Evolutionary conservation across 2,329 filamentous ascomycete species (phyloP), one percentile per base, ranked within the genome.

Genomic region (Nigrospora sphaerica): DNA sequence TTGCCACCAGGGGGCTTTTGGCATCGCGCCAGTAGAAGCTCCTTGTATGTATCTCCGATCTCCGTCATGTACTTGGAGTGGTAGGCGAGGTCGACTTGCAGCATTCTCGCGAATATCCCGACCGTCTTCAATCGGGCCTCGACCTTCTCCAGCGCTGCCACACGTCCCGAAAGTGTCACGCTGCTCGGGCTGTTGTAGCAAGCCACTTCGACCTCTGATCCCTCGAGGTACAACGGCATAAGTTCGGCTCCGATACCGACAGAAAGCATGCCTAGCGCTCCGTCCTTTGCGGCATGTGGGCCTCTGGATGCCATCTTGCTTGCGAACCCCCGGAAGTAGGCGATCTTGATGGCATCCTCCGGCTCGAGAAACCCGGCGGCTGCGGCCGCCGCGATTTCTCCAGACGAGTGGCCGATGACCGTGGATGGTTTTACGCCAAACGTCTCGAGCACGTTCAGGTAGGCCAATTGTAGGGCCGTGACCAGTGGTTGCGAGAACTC

Each of bases 391-490:
- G 51, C 62, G 9, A 64, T 62, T 43, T 64, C 62, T 0, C 62
- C 62, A 1, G 58, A 59, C 1, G 59, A 62, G 32, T 70, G 60
- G 9, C 68, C 66, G 1, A 61, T 70, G 31, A 74, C 70, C 39
- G 62, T 57, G 5, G 49, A 45, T 3, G 67, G 63, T 23, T 4
- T 23, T 23, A 23, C 19, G 4, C 19, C 19, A 23, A 23, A 23
- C 19, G 4, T 23, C 19, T 23, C 19, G 19, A 23, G 19, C 19
- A 23, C 19, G 19, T 7, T 23, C 19, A 23, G 19, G 19, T 23
- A 23, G 19, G 19, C 19, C 19, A 23, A 23, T 23, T 70, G 63
- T 0, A 67, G 44, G 3, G 56, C 62, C 2, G 59, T 63, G 39
- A 62, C 59, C 1, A 54, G 49, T 0, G 62, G 50, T 46, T 69